Evolutionary conservation across 1,139 yeast species (phyloP).

Genomic region (Scheffersomyces cryptocercus): DNA sequence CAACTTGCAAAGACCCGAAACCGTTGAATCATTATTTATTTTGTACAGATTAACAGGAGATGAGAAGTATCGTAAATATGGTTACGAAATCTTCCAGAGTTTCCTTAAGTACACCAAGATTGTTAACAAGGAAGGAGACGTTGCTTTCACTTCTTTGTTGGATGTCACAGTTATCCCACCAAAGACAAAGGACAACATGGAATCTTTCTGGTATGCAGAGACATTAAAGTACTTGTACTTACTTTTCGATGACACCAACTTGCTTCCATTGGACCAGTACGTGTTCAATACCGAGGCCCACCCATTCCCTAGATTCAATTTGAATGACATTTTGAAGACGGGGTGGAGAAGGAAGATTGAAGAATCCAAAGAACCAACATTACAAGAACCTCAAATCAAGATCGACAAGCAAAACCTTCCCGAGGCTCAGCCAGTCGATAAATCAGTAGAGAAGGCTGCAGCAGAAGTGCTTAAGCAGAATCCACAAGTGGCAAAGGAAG

Average conservation of each 20-base stretch:
- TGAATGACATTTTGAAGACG: constrained; percentile 56
- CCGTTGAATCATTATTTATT: constrained; percentile 85
- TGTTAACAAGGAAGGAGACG: constrained; percentile 53
- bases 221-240: constrained; percentile 86
- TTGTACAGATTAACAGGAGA: constrained; percentile 82
- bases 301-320: constrained; percentile 74
- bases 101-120: constrained; percentile 61
- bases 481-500: constrained; percentile 28
- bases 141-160: constrained; percentile 64
- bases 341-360: constrained; percentile 55
- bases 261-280: constrained; percentile 60
- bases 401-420: constrained; percentile 38
- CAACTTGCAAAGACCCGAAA: constrained; percentile 90
- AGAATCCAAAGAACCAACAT: constrained; percentile 19
- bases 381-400: constrained; percentile 16
- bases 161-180: constrained; percentile 64
- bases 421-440: constrained; percentile 46
- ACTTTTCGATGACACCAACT: constrained; percentile 66
- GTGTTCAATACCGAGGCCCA: constrained; percentile 95
- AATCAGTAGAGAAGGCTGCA: constrained; percentile 39
- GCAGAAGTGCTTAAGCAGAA: constrained; percentile 37
- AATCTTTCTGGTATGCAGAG: constrained; percentile 93
- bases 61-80: constrained; percentile 83
- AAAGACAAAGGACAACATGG: constrained; percentile 68
- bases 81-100: constrained; percentile 78